Base-by-base conservation (phyloP, 352 stramenopile genomes). In the Pythium volutum region DNA sequence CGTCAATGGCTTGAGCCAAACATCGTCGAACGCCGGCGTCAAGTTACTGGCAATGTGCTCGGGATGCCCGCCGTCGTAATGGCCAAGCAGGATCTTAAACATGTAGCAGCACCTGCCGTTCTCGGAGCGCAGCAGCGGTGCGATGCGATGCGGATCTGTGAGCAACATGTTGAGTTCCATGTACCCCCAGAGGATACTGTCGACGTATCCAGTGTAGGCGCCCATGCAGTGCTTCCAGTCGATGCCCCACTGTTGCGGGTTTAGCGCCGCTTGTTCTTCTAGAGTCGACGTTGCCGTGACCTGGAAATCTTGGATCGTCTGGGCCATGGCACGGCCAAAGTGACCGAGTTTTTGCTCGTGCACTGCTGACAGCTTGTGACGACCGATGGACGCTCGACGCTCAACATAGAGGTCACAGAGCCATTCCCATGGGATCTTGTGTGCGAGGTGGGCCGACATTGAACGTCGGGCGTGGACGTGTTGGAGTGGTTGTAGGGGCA, bases 121-220 rank as follows among this genome's bases (percentile, higher is more conserved):
- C 10, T 54, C 16, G 9, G 27, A 3, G 7, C 27, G 25, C 4
- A 53, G 29, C 11, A 58, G 26, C 20, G 29, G n/a, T 3, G 18
- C 34, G n/a, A 52, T 45, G 11, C 26, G 22, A 1, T n/a, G 29
- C 4, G 61, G 61, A 33, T 68, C 53, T 1, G 26, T 20, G 14
- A 68, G 55, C 15, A 64, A 8, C 46, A 64, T 22, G 33, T 68
- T 68, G 22, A 68, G 61, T 23, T 55, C 33, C 18, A 68, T 20
- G 38, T 68, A 68, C 27, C 61, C 61, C 7, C 29, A 9, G 22
- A 62, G 11, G 20, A 67, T 12, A 34, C 59, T 67, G 27, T 55
- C 16, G 33, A 55, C 54, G 31, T 52, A 62, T 2, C 50, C 59
- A 0, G 25, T 38, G 25, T 25, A 43, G 1, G 25, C 54, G 31